A percentile compares a stretch with the other conserved stretches of the same genome.
Conservation (phyloP, 192 early-diverging fungal species). For the Spizellomyces punctatus region DNA sequence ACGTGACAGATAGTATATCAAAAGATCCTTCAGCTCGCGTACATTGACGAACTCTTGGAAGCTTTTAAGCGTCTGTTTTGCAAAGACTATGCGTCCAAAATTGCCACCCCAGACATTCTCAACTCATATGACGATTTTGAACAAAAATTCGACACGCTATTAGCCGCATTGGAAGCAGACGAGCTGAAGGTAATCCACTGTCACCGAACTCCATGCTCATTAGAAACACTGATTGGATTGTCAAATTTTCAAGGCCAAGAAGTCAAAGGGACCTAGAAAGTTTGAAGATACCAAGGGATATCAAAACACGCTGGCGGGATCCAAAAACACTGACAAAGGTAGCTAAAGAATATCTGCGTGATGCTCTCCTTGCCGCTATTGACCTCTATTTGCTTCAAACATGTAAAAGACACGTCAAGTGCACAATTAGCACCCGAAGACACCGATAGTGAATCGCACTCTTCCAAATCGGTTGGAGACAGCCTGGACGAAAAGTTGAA, state of each 20-base stretch:
- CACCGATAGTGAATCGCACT: too few relatives aligned
- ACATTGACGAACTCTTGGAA: constrained; percentile 81
- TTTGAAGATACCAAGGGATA: constrained; percentile 83
- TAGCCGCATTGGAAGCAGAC: constrained; percentile 70
- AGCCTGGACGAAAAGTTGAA: constrained; percentile 19
- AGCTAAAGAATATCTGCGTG: too few relatives aligned
- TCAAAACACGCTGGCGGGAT: constrained; percentile 62
- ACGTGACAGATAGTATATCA: constrained; percentile 74
- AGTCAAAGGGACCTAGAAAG: constrained; percentile 58
- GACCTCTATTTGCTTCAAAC: too few relatives aligned
- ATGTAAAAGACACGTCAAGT: too few relatives aligned
- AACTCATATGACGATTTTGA: constrained; percentile 57
- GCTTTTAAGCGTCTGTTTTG: constrained; percentile 70
- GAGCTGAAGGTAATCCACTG: constrained; percentile 47
- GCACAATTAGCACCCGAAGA: too few relatives aligned
- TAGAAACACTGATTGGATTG: too few relatives aligned
- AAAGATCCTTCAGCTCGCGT: constrained; percentile 82
- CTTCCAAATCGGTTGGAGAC: neutral
- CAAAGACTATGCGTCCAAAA: constrained; percentile 50
- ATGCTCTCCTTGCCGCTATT: too few relatives aligned
- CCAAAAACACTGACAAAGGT: constrained; percentile 18
- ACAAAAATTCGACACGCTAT: constrained; percentile 70
- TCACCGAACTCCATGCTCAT: too few relatives aligned
- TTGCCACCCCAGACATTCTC: constrained; percentile 35
- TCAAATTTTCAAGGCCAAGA: neutral